Percentiles rank a stretch among this genome's conserved stretches.
These are phyloP conservation scores for Aspergillus sp. DNA, from an alignment of 2,329 filamentous ascomycete genomes.

Conservation along the genomic window DNA sequence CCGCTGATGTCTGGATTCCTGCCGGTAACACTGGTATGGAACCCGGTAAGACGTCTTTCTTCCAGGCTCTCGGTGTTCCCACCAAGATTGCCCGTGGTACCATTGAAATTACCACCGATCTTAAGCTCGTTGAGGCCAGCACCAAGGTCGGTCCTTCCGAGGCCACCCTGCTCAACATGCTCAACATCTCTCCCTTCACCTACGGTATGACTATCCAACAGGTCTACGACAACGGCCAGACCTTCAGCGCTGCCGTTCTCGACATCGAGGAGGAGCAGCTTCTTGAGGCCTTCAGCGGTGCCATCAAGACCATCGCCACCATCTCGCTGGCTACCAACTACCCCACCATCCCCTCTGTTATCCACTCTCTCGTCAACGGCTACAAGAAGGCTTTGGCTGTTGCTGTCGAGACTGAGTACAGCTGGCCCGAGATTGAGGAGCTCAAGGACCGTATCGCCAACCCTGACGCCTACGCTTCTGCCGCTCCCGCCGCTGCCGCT, in stretches of 20 bases:
- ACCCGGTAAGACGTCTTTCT: conserved; percentile 99
- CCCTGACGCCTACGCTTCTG: conserved; percentile 89
- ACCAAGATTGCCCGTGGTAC: conserved; percentile 99
- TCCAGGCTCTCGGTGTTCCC: conserved; percentile 99
- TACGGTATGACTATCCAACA: conserved; percentile 96
- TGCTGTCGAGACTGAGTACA: conserved; percentile 85
- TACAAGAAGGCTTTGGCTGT: conserved; percentile 95
- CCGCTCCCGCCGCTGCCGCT: conserved; percentile 71
- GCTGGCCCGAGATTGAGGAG: conserved; percentile 93
- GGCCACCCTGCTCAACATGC: conserved; percentile 98
- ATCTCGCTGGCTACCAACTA: conserved; percentile 92
- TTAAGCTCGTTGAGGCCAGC: conserved; percentile 94
- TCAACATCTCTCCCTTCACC: conserved; percentile 99
- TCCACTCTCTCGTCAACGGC: conserved; percentile 93
- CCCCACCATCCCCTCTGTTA: conserved; percentile 93
- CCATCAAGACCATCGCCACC: conserved; percentile 82
- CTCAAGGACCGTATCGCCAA: conserved; percentile 99
- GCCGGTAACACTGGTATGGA: conserved; percentile 99
- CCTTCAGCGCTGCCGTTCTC: conserved; percentile 79
- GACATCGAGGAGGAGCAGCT: conserved; percentile 96
- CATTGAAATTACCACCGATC: conserved; percentile 97
- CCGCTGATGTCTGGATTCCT: conserved; percentile 88
- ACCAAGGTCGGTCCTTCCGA: conserved; percentile 97
- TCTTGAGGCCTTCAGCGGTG: conserved; percentile 74
- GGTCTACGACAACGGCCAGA: conserved; percentile 97